Evolutionary conservation across 2,329 filamentous ascomycete genomes (phyloP).

Genomic region (Epichloe uncinata): DNA sequence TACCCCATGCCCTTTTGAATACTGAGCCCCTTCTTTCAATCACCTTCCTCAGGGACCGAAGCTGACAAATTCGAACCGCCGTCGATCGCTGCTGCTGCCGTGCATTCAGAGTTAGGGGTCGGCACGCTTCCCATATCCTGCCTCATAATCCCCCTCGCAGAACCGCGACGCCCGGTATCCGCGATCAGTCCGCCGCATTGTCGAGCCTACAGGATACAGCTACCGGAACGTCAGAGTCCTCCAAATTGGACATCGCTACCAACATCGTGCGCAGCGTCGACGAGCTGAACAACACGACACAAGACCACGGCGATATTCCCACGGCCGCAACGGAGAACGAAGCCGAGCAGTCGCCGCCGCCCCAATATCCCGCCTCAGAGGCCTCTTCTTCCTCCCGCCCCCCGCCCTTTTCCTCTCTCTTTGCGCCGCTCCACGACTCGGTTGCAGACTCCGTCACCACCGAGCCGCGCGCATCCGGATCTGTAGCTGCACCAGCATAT

Average conservation of each 20-base stretch:
- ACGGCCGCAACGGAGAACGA: constrained; percentile 13
- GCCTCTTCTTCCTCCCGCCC: constrained; percentile 38
- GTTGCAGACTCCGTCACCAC: constrained; percentile 14
- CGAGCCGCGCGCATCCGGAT: constrained; percentile 21
- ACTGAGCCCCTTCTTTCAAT: not conserved
- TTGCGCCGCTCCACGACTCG: constrained; percentile 27
- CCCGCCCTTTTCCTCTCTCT: constrained; percentile 49
- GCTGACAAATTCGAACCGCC: not conserved
- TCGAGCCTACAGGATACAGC: constrained; percentile 21
- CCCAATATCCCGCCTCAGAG: constrained; percentile 45
- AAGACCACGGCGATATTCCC: constrained; percentile 11
- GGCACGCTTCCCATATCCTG: not conserved
- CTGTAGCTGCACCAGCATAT: constrained; percentile 42
- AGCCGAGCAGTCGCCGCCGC: constrained; percentile 38
- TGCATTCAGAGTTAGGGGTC: not conserved
- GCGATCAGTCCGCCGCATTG: constrained; percentile 24
- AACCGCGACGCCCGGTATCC: constrained; percentile 8
- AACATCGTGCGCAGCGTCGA: constrained; percentile 15
- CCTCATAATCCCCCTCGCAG: not conserved
- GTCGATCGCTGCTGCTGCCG: not conserved
- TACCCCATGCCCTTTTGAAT: not conserved
- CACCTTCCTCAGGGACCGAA: not conserved
- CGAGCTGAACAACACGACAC: constrained; percentile 9
- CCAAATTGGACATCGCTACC: constrained; percentile 18
- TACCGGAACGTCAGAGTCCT: constrained; percentile 23